phyloP scores from a whole-genome alignment of 345 rosid genomes.

The Balakata baccata region DNA sequence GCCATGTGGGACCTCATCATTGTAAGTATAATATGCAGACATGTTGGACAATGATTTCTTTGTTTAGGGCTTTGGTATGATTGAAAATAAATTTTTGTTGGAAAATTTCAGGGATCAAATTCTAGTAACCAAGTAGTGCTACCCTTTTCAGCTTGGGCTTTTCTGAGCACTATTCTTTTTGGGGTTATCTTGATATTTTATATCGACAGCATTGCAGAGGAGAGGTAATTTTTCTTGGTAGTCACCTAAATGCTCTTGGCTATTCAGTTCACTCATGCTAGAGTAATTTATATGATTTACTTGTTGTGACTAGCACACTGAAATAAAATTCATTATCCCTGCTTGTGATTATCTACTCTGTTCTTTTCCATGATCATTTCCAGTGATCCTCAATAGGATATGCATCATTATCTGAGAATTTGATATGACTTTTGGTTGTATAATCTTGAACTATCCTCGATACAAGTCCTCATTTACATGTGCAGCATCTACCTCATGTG shows the following conservation, averaged over 20 bases:
- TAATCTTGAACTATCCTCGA: background rate
- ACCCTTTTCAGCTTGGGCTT: slow-evolving; percentile 93
- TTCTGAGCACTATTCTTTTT: slow-evolving; percentile 66
- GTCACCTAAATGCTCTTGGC: background rate
- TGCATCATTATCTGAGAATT: background rate
- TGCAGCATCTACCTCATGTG: background rate
- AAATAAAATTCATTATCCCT: background rate
- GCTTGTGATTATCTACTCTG: background rate
- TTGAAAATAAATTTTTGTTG: slow-evolving; percentile 20
- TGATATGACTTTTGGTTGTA: background rate
- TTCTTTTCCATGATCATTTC: background rate
- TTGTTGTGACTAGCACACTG: background rate
- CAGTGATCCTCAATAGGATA: background rate
- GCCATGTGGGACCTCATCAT: slow-evolving; percentile 96
- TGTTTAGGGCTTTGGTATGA: slow-evolving; percentile 8
- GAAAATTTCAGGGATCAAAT: slow-evolving; percentile 64
- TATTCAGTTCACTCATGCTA: slow-evolving; percentile 4
- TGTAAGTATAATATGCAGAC: slow-evolving; percentile 44
- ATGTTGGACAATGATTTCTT: slow-evolving; percentile 8
- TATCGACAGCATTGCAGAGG: slow-evolving; percentile 86
- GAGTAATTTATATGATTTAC: background rate
- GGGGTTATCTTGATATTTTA: slow-evolving; percentile 85
- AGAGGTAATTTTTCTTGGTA: slow-evolving; percentile 54
- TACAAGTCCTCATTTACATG: background rate
- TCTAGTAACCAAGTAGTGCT: slow-evolving; percentile 45